Evolutionary conservation across 768 basidiomycete species (phyloP).

Genomic region (Coprinellus micaceus): DNA sequence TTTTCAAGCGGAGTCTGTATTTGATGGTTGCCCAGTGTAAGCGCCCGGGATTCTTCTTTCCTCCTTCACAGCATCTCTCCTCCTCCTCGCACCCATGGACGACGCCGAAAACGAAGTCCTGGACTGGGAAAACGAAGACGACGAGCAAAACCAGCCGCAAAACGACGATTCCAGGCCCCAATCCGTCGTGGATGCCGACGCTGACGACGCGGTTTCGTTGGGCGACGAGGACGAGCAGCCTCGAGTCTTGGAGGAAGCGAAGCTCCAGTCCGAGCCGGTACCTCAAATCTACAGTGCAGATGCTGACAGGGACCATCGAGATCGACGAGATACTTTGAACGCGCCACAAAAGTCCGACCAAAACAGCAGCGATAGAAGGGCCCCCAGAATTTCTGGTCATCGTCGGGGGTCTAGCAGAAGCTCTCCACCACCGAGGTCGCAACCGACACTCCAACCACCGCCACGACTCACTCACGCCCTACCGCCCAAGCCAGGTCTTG

Average conservation of each 20-base stretch:
- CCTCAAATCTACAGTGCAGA: background rate
- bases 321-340: background rate
- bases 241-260: slow-evolving; percentile 23
- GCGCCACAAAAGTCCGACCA: slow-evolving; percentile 5
- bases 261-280: background rate
- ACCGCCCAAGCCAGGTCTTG: slow-evolving; percentile 60
- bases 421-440: background rate
- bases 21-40: slow-evolving; percentile 6
- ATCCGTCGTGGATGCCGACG: slow-evolving; percentile 37
- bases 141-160: slow-evolving; percentile 27
- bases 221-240: slow-evolving; percentile 68
- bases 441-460: slow-evolving; percentile 19
- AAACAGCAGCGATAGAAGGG: background rate
- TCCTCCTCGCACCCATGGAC: slow-evolving; percentile 40
- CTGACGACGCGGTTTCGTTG: slow-evolving; percentile 60
- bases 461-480: slow-evolving; percentile 60
- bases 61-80: slow-evolving; percentile 17
- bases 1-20: slow-evolving; percentile 24
- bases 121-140: slow-evolving; percentile 61
- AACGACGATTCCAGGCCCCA: background rate
- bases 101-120: slow-evolving; percentile 66
- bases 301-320: background rate
- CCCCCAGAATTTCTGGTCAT: too few relatives aligned
- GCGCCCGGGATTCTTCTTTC: background rate
- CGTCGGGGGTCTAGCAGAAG: background rate